phyloP scores from a whole-genome alignment of 192 early-diverging fungal genomes.

The Linnemannia exigua region DNA sequence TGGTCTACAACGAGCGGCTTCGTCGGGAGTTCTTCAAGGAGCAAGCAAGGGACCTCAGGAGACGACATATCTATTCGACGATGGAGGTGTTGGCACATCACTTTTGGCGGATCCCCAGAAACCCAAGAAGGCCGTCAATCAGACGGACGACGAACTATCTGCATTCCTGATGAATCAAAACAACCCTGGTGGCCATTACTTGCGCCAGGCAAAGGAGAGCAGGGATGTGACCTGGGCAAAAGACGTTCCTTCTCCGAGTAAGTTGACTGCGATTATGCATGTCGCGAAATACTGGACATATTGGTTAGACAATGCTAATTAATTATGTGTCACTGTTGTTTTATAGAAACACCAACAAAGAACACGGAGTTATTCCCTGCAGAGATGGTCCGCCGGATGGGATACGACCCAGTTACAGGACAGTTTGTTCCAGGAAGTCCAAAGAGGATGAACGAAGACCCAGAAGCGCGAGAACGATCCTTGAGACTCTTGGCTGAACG shows the following conservation, averaged over 20 bases:
- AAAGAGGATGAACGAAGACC: slow-evolving; percentile 36
- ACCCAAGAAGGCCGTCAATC: slow-evolving; percentile 13
- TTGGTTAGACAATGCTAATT: neutral
- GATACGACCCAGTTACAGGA: slow-evolving; percentile 50
- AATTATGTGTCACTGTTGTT: neutral
- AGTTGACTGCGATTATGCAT: neutral
- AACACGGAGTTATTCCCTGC: slow-evolving; percentile 33
- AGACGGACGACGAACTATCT: slow-evolving; percentile 19
- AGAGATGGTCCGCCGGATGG: slow-evolving; percentile 54
- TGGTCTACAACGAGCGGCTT: neutral
- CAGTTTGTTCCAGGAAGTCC: slow-evolving; percentile 52
- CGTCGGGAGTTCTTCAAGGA: neutral
- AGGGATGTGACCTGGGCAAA: slow-evolving; percentile 49
- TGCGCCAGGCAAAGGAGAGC: slow-evolving; percentile 44
- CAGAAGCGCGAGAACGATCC: slow-evolving; percentile 47
- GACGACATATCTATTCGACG: slow-evolving; percentile 52
- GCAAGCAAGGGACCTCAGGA: neutral
- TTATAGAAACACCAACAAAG: slow-evolving; percentile 40
- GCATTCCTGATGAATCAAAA: slow-evolving; percentile 52
- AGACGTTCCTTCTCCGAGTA: slow-evolving; percentile 51
- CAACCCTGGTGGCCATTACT: slow-evolving; percentile 46
- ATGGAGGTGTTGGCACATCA: slow-evolving; percentile 33
- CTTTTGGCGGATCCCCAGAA: slow-evolving; percentile 22
- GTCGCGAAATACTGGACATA: neutral
- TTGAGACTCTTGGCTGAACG: slow-evolving; percentile 42